Base-by-base conservation (phyloP, 345 rosid species). In the Pistacia vera region DNA sequence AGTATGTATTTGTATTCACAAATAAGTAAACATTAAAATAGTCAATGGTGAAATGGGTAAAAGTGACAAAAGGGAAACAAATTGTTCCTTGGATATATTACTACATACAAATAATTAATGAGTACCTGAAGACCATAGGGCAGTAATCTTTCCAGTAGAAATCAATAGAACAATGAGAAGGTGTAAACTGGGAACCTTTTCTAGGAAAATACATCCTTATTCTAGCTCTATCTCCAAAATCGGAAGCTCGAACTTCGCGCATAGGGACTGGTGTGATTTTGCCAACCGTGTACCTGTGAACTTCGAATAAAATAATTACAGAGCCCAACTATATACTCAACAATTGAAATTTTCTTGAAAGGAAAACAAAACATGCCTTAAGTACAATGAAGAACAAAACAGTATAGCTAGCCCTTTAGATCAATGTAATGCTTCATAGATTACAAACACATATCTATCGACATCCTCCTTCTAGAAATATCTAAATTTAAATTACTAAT, bases 61-160 rank as follows among this genome's bases (percentile, higher is more conserved):
- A 68, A 30, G 14, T n/a, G 57, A 18, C 4, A 12, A 5, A 36
- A 36, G 18, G 11, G 13, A 56, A 10, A 55, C 49, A 70, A 46
- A 11, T 7, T 35, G 5, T 38, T 18, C 12, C 67, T 61, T 3
- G 67, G 9, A 61, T 48, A 63, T 62, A 71, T 71, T 44, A 41
- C 66, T 61, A 25, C 25, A 65, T 4, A 41, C 79, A 18, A 56
- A 36, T 52, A 44, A 38, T 46, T 22, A 61, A 16, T 22, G 62
- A 62, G 41, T 86, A 95, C 99, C 99, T 93, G 88, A 95, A 95
- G 81, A 93, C 99, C 99, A 93, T 93, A 49, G 99, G 99, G 83
- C 99, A 93, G 74, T 93, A 95, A 80, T 95, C 99, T 80, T 91
- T 95, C 99, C 99, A 95, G 71, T 81, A 81, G 84, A 95, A 95